Evolutionary conservation across 139 green algal species (phyloP).

Genomic region (Ettlia oleoabundans): DNA sequence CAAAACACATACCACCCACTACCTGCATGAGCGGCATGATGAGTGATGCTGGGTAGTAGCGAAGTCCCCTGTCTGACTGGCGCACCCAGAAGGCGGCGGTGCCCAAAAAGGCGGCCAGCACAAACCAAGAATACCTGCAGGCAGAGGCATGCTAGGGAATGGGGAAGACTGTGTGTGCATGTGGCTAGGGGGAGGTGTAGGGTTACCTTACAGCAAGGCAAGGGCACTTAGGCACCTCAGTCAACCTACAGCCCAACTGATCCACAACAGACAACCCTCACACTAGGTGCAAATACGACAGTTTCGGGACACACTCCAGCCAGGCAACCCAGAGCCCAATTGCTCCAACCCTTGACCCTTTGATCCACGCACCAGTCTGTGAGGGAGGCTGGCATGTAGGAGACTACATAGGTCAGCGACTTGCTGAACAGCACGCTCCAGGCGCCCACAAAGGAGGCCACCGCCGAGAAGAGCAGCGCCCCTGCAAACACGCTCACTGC

Average conservation of each 20-base stretch:
- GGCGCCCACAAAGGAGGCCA: slow-evolving; percentile 53
- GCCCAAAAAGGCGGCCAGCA: slow-evolving; percentile 49
- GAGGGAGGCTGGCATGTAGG: slow-evolving; percentile 41
- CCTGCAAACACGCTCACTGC: slow-evolving; percentile 29
- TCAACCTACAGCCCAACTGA: too few species aligned
- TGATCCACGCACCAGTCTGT: slow-evolving; percentile 38
- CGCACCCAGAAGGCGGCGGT: slow-evolving; percentile 58
- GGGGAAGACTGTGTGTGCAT: neutral
- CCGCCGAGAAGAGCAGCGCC: slow-evolving; percentile 60
- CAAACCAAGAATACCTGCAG: slow-evolving; percentile 49
- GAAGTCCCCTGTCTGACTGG: slow-evolving; percentile 48
- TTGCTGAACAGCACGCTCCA: slow-evolving; percentile 64
- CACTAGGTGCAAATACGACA: too few species aligned
- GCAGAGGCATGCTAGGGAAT: neutral
- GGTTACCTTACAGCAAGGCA: neutral
- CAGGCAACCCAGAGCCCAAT: too few species aligned
- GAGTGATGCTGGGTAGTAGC: slow-evolving; percentile 51
- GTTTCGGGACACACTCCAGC: too few species aligned
- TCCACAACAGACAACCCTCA: too few species aligned
- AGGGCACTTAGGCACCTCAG: too few species aligned
- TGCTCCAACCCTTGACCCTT: too few species aligned
- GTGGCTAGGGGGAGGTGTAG: neutral
- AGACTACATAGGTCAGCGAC: slow-evolving; percentile 56
- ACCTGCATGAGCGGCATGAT: slow-evolving; percentile 66
- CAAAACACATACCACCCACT: neutral